Base-by-base conservation (phyloP, 352 stramenopile genomes). In the Phytophthora nicotianae region DNA sequence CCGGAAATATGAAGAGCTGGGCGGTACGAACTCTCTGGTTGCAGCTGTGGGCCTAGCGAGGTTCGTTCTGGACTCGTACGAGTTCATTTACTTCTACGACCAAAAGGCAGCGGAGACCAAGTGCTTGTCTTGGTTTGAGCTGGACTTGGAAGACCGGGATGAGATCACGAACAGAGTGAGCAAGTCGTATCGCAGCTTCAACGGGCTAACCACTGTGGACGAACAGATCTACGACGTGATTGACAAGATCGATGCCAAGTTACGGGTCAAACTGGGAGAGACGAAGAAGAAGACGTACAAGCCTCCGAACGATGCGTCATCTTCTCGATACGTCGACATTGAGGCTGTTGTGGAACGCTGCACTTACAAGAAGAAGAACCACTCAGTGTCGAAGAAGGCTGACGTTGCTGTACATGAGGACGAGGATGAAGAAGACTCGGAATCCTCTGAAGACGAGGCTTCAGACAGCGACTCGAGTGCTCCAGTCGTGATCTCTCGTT, bases 51-150 rank as follows among this genome's bases (percentile, higher is more conserved):
- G 64, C 2, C 58, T 75, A 5, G 72, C 72, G 5, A 45, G 72
- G 16, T 75, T 70, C 33, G 48, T 80, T 20, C 53, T 80, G 43
- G 72, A 80, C 42, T 80, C 72, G 51, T 80, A 75, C 42, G 72
- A 80, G 47, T 80, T 80, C 45, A 70, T 80, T 37, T 75, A 75
- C 53, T 74, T 72, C 13, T 80, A 77, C 58, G 64, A 77, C 47
- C 35, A 66, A 47, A 72, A 70, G 27, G 72, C 68, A 5, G 49
- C 33, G 0, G 66, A 62, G 6, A 68, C 50, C n/a, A 48, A 66
- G 17, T 70, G 52, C 8, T 21, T 74, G 8, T 40, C 35, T 10
- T 80, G 72, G 72, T 80, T 80, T 33, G 68, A 80, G 19, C 61
- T 80, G 16, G 49, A 64, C 11, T 29, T 41, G 16, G 16, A 47